phyloP scores from a whole-genome alignment of 2,329 filamentous ascomycete genomes.

The Pyrenochaeta sp. region DNA sequence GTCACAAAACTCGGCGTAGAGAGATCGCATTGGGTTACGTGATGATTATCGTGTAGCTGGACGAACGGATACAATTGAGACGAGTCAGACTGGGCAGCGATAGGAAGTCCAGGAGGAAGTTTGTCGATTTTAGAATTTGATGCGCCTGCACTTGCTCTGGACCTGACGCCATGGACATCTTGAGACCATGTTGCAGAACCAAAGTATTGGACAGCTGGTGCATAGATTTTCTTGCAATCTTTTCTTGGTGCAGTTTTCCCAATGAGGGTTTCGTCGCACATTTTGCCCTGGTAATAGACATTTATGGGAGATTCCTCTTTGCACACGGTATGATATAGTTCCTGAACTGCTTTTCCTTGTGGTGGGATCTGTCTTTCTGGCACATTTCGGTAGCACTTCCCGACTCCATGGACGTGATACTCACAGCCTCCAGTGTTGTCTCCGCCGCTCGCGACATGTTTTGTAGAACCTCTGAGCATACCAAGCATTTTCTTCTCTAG shows the following conservation, averaged over 20 bases:
- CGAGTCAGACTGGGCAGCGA: too few relatives aligned
- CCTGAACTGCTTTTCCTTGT: background rate
- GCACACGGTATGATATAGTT: background rate
- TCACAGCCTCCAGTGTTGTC: background rate
- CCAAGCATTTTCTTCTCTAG: constrained; percentile 14
- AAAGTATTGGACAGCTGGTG: background rate
- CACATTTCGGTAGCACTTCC: constrained; percentile 9
- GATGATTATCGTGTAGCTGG: background rate
- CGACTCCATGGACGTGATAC: constrained; percentile 16
- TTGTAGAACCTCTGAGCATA: constrained; percentile 11
- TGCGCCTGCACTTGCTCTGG: too few relatives aligned
- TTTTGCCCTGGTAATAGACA: background rate
- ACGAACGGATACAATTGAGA: too few relatives aligned
- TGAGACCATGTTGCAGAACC: background rate
- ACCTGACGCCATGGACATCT: background rate
- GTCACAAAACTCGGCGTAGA: too few relatives aligned
- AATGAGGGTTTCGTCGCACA: too few relatives aligned
- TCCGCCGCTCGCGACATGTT: background rate
- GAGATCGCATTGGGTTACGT: too few relatives aligned
- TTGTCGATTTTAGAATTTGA: background rate
- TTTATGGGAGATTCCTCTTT: background rate
- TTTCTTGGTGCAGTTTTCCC: background rate
- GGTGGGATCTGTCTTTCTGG: too few relatives aligned
- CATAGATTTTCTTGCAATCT: background rate
- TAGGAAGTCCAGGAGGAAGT: too few relatives aligned